A percentile compares a stretch with the other conserved stretches of the same genome.
Conservation (phyloP, 352 stramenopile genomes). For the Phytophthora tentaculata region DNA sequence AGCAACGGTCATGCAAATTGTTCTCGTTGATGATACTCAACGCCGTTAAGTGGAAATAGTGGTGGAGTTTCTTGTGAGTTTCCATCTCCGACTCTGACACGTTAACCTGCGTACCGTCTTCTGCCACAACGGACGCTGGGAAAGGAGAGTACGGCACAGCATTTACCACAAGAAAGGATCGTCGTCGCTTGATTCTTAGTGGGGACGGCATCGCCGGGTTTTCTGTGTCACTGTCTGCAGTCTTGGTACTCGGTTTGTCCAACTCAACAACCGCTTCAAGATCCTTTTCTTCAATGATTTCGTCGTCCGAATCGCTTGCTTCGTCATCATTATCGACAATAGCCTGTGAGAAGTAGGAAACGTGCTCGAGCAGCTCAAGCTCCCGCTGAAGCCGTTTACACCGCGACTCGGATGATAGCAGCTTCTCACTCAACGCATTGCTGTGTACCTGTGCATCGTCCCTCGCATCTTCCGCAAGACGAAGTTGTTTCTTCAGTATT, state of each 20-base stretch:
- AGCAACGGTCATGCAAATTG: slow-evolving; percentile 78
- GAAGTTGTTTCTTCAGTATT: slow-evolving; percentile 42
- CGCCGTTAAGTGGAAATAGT: slow-evolving; percentile 89
- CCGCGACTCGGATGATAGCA: slow-evolving; percentile 71
- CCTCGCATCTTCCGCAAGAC: slow-evolving; percentile 46
- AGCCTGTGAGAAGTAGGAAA: slow-evolving; percentile 75
- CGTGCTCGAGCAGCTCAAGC: slow-evolving; percentile 75
- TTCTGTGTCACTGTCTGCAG: background rate
- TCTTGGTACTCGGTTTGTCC: slow-evolving; percentile 12
- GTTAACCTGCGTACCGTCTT: slow-evolving; percentile 45
- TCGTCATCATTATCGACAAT: slow-evolving; percentile 73
- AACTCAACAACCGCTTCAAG: slow-evolving; percentile 7
- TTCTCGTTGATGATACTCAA: slow-evolving; percentile 90
- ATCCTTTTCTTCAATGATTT: slow-evolving; percentile 39
- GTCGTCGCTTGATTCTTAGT: slow-evolving; percentile 32
- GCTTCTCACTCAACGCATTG: slow-evolving; percentile 57
- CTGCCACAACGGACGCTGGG: slow-evolving; percentile 31
- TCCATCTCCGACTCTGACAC: slow-evolving; percentile 65
- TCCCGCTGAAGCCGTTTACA: slow-evolving; percentile 77
- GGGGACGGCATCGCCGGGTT: slow-evolving; percentile 20
- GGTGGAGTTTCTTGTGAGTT: slow-evolving; percentile 85
- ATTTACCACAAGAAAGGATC: slow-evolving; percentile 28
- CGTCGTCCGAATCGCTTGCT: slow-evolving; percentile 74
- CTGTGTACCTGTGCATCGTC: slow-evolving; percentile 48
- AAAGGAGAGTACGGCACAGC: slow-evolving; percentile 46